phyloP scores from a whole-genome alignment of 768 basidiomycete species.

The Lactifluus subvellereus region DNA sequence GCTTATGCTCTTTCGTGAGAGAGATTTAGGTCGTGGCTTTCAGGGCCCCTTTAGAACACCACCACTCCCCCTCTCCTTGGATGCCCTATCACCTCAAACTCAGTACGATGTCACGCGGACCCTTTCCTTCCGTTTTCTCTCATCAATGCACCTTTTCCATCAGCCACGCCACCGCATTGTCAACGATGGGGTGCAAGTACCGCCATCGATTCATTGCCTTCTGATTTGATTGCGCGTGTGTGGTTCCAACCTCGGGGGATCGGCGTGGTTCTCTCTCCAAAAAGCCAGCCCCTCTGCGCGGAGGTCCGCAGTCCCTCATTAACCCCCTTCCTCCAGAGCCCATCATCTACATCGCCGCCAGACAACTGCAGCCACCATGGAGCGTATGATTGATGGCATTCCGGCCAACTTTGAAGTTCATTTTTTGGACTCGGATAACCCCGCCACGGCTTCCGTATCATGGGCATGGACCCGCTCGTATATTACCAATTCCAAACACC shows the following conservation, averaged over 20 bases:
- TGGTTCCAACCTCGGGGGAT: background rate
- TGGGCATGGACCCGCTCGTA: slow-evolving; percentile 53
- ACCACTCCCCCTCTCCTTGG: background rate
- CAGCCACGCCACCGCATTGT: background rate
- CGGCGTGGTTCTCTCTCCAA: slow-evolving; percentile 4
- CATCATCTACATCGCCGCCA: background rate
- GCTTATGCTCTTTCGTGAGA: background rate
- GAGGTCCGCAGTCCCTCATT: background rate
- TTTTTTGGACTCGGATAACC: slow-evolving; percentile 67
- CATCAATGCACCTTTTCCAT: background rate
- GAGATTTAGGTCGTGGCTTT: background rate
- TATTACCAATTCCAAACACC: slow-evolving; percentile 65
- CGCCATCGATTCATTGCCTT: background rate
- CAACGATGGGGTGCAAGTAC: background rate
- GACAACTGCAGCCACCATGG: background rate
- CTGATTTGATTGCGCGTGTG: background rate
- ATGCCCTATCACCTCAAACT: background rate
- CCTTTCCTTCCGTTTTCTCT: background rate
- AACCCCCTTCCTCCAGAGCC: background rate
- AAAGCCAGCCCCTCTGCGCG: background rate
- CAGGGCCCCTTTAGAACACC: background rate
- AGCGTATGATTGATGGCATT: background rate
- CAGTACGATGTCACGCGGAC: background rate
- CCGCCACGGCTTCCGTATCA: slow-evolving; percentile 55
- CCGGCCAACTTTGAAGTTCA: slow-evolving; percentile 35